Evolutionary conservation across 2,329 filamentous ascomycete species (phyloP), one percentile per base, ranked within the genome.

Genomic region (Alternaria sp.): DNA sequence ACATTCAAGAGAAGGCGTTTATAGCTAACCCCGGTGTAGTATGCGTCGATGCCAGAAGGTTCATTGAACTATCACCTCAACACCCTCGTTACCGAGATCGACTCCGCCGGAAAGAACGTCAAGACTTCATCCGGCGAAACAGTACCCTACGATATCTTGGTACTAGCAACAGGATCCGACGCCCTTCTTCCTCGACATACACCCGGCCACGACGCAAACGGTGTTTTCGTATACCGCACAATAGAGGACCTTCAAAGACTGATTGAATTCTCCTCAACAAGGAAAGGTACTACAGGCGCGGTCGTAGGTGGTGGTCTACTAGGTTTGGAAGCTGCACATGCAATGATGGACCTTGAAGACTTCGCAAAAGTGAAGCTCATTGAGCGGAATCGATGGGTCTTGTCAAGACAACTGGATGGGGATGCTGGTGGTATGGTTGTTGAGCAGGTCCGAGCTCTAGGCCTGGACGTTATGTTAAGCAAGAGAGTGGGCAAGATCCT

Each of bases 211-310:
- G 89, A 94, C 74, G 92, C 92, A 11, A 88, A 87, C 25, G 93
- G 93, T 1, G 91, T 96, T 3, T 97, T 97, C 71, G 92, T 97
- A 8, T 97, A 97, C 77, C 87, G 93, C 49, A 96, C 90, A 0
- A 94, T 97, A 61, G 87, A 91, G 3, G 93, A 97, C 75, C 80
- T 97, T 36, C 85, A 93, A 73, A 86, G 85, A 44, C 85, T 97
- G 4, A 96, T 97, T 58, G 82, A 84, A 1, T 97, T 91, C 73
- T 88, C 92, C 0, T 84, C 87, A 1, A 81, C 83, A 11, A 86
- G 87, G 55, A 90, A 88, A 68, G 92, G 88, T 5, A 87, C 89
- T 2, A 86, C 86, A 2, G 93, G 91, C 0, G 86, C 89, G 5
- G 92, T 95, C 0, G 91, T 97, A 4, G 93, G 93, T 25, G 93